Base-by-base conservation (phyloP, 805 yeast species). In the Yarrowia keelungensis region DNA sequence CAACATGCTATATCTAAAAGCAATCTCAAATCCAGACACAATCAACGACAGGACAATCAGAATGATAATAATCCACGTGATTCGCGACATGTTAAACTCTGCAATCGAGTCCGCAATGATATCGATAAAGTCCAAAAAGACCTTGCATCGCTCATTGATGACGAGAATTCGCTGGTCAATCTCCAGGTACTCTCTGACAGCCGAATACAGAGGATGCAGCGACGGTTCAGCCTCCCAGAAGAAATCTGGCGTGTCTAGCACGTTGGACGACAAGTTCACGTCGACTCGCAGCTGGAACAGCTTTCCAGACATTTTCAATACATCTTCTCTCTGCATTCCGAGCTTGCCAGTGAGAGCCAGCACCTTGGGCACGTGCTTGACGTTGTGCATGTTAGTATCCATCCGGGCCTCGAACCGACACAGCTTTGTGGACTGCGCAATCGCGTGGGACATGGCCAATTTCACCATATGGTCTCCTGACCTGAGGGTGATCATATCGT, bases 161-260 rank as follows among this genome's bases (percentile, higher is more conserved):
- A 95, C 97, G 75, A 91, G 93, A 39, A 94, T 97, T 67, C 99
- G 81, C 78, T 91, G 97, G 76, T 94, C 98, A 71, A 95, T 93
- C 78, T 95, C 99, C 69, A 95, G 80, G 74, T 95, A 95, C 72
- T 95, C 97, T 69, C 97, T 81, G 69, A 93, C 88, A 1, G 98
- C 98, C 43, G 83, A 83, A 78, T 95, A 95, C 50, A 95, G 81
- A 3, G 98, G 98, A 76, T 94, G 97, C 72, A 95, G 83, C 46
- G 97, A 93, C 5, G 99, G 99, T 79, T 95, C 99, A 71, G 80
- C 79, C 39, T 93, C 90, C 99, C 99, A 95, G 78, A 95, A 95
- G 75, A 91, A 92, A 71, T 92, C 97, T 0, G 99, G 99, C 0
- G 97, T 92, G 75, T 95, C 99, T 67, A 95, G 81, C 26, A 95